Base-by-base conservation (phyloP, 768 basidiomycete genomes). In the Naganishia onofrii region DNA sequence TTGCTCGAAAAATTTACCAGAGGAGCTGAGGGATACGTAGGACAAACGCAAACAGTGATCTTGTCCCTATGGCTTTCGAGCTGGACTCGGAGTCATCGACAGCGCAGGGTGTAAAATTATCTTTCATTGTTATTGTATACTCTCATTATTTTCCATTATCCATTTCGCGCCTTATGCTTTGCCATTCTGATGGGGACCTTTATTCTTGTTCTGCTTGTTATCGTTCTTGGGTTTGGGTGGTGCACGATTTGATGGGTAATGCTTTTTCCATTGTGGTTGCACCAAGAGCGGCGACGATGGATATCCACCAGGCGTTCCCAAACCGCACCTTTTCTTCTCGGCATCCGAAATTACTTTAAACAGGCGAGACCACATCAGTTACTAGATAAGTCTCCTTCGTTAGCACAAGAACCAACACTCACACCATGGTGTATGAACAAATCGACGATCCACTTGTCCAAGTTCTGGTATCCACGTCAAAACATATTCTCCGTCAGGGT, bases 361-460 rank as follows among this genome's bases (percentile, higher is more conserved):
- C n/a, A 44, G 6, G 7, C 31, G 19, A 44, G n/a, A 2, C 32
- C 12, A 19, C 21, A 28, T 29, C n/a, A 29, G 29, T 29, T 32
- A 4, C n/a, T 51, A 7, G 3, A 3, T 7, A n/a, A 21, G 4
- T 23, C 23, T 9, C 23, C 17, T 8, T 32, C 38, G 52, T 19
- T 17, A 64, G 23, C 3, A 9, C 6, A 42, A 28, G 5, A 23
- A 36, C n/a, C 23, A n/a, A 32, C 1, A 76, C 77, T 75, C 72
- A 80, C 79, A 69, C 81, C 81, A 81, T 29, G 81, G 81, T 1
- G 75, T 76, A 46, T 81, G 81, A 13, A 75, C 69, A 66, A 69
- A 72, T 28, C 74, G 71, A 28, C 74, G 72, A 2, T 74, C 72
- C 1, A 81, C 71, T 51, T 73, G 58, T 28, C 73, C 73, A n/a